phyloP scores from a whole-genome alignment of 1,284 basidiomycete species.

The Ustilago nuda region DNA sequence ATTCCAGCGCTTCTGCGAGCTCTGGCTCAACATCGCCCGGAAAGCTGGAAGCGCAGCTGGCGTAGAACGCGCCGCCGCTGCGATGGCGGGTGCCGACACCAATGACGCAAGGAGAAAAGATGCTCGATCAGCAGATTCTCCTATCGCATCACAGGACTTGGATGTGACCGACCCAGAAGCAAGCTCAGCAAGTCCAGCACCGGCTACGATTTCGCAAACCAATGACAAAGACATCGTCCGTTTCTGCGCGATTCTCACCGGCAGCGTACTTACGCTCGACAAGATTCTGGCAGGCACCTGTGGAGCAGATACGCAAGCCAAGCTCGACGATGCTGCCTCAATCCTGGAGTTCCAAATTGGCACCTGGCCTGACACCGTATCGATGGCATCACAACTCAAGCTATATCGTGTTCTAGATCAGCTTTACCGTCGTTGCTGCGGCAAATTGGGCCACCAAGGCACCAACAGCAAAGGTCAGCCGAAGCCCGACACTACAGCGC shows the following conservation, averaged over 20 bases:
- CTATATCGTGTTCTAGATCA: constrained; percentile 48
- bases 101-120: neutral
- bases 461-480: constrained; percentile 42
- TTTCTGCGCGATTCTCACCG: constrained; percentile 30
- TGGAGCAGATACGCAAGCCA: constrained; percentile 24
- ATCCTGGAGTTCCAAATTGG: constrained; percentile 13
- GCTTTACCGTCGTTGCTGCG: constrained; percentile 42
- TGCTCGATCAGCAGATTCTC: neutral
- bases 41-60: constrained; percentile 36
- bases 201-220: neutral
- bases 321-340: constrained; percentile 25
- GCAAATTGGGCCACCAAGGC: constrained; percentile 35
- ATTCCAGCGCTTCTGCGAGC: constrained; percentile 49
- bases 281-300: constrained; percentile 27
- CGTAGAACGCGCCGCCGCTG: constrained; percentile 37
- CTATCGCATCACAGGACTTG: neutral
- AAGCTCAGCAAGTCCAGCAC: neutral
- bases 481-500: constrained; percentile 18
- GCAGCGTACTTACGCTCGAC: constrained; percentile 42
- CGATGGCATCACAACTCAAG: constrained; percentile 39
- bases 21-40: constrained; percentile 49
- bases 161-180: neutral
- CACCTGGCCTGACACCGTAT: constrained; percentile 25
- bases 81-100: constrained; percentile 11
- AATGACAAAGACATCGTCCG: constrained; percentile 26